Conservation (phyloP, 441 rosid genomes). For the Rhodomyrtus psidioides region DNA sequence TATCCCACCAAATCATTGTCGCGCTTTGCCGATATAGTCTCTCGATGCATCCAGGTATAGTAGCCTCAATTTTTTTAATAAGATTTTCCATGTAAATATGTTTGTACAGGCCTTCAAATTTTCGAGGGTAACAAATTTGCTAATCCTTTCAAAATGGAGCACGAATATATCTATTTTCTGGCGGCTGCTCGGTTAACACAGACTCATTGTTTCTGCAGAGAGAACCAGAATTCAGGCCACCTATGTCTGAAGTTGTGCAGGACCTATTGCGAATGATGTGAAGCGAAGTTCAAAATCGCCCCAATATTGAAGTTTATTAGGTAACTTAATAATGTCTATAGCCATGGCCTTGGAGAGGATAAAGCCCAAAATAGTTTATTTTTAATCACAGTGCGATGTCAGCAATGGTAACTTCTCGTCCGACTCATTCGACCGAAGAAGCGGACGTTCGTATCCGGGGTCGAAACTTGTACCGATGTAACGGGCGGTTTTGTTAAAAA, state of each 20-base stretch:
- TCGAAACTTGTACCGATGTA: neutral
- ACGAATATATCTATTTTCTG: neutral
- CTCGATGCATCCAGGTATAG: slow-evolving; percentile 71
- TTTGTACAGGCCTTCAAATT: neutral
- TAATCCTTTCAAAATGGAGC: neutral
- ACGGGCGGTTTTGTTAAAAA: neutral
- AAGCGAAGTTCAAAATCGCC: neutral
- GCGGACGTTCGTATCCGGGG: neutral
- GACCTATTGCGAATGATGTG: slow-evolving; percentile 67
- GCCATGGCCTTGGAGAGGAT: neutral
- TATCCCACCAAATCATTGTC: slow-evolving; percentile 76
- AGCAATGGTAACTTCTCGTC: neutral
- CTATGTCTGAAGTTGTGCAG: slow-evolving; percentile 74
- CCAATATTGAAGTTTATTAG: neutral
- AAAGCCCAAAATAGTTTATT: neutral
- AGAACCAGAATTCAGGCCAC: slow-evolving; percentile 89
- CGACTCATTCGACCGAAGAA: neutral
- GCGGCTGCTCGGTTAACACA: neutral
- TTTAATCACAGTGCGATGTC: neutral
- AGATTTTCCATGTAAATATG: neutral
- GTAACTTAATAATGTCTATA: neutral
- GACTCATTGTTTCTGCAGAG: slow-evolving; percentile 24
- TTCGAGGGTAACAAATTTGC: neutral
- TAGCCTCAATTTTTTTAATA: neutral
- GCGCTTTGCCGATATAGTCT: slow-evolving; percentile 85